phyloP scores from a whole-genome alignment of 1,284 basidiomycete genomes.

The Porphyrellus sp. region DNA sequence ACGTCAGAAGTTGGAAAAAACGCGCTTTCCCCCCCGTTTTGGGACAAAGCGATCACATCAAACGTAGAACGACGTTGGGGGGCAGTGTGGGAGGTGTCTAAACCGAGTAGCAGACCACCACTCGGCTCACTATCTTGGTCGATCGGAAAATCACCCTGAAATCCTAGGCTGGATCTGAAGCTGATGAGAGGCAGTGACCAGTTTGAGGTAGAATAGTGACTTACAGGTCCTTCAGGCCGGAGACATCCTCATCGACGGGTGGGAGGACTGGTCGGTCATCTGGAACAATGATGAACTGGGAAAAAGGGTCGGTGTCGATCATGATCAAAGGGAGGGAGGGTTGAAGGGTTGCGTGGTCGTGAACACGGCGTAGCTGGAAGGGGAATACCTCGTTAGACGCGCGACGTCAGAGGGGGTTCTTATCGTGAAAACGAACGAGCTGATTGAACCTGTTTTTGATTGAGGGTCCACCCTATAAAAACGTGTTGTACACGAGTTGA shows the following conservation, averaged over 20 bases:
- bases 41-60: not conserved
- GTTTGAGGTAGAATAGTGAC: constrained; percentile 7
- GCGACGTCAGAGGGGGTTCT: constrained; percentile 24
- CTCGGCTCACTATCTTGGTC: not conserved
- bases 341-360: not conserved
- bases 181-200: constrained; percentile 12
- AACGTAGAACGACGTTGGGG: not conserved
- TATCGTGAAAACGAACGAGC: constrained; percentile 25
- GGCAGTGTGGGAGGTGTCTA: not conserved
- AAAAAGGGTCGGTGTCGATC: constrained; percentile 17
- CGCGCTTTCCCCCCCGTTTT: not conserved
- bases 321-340: constrained; percentile 8
- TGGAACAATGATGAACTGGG: constrained; percentile 21
- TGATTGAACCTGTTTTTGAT: constrained; percentile 34
- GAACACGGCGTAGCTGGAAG: constrained; percentile 1
- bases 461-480: constrained; percentile 40
- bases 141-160: not conserved
- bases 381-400: constrained; percentile 11
- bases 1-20: constrained; percentile 2
- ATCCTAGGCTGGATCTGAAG: constrained; percentile 10
- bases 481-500: constrained; percentile 36
- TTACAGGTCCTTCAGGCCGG: constrained; percentile 23
- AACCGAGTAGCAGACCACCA: constrained; percentile 14
- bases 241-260: constrained; percentile 28
- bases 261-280: constrained; percentile 23